phyloP scores from a whole-genome alignment of 441 rosid species.

The Aquilaria agallochum region DNA sequence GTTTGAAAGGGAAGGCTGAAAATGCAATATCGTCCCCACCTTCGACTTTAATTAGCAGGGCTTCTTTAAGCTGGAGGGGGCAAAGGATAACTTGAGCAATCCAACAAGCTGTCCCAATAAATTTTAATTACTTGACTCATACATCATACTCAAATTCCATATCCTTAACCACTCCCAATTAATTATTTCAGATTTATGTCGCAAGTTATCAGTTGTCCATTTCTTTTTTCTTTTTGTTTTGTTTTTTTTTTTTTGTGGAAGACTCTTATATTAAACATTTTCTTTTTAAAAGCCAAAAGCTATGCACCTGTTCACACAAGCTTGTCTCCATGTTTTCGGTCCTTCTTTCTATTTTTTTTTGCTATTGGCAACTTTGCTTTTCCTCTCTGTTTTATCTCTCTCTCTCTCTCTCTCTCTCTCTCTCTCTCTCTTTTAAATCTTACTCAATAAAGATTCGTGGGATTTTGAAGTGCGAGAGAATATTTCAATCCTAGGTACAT shows the following conservation, averaged over 20 bases:
- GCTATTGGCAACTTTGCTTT: constrained; percentile 2
- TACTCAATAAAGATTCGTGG: constrained; percentile 15
- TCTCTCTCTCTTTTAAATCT: constrained; percentile 1
- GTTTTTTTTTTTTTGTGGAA: background rate
- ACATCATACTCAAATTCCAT: too few species aligned
- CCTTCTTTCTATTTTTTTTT: constrained; percentile 42
- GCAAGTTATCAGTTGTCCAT: too few species aligned
- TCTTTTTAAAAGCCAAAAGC: constrained; percentile 46
- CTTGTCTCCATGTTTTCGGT: constrained; percentile 48
- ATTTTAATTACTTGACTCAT: too few species aligned
- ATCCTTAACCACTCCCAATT: too few species aligned
- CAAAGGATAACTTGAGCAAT: constrained; percentile 26
- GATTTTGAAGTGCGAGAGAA: too few species aligned
- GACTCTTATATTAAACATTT: constrained; percentile 7
- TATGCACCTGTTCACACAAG: constrained; percentile 27
- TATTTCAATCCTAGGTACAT: too few species aligned
- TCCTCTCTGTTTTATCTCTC: too few species aligned
- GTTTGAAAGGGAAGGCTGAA: constrained; percentile 10
- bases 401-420: too few species aligned
- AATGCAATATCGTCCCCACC: background rate
- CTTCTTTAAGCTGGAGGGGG: constrained; percentile 19
- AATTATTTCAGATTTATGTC: too few species aligned
- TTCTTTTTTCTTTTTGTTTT: background rate
- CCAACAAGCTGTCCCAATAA: too few species aligned
- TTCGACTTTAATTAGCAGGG: constrained; percentile 1